Conservation (phyloP, 1,139 yeast genomes). For the Pichia sp. region DNA sequence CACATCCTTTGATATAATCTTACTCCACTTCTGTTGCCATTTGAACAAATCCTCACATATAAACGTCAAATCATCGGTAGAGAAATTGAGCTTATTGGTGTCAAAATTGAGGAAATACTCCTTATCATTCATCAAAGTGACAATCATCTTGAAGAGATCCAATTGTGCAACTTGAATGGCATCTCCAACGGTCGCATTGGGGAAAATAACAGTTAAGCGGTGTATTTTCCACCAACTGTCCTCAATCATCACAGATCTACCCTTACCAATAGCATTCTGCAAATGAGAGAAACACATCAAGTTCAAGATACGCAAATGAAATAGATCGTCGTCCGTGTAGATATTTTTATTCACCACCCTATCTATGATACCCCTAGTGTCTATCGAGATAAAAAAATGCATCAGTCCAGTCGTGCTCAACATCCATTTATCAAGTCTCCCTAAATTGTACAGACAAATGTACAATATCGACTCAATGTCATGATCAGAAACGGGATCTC, state of each 20-base stretch:
- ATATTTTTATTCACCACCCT: constrained; percentile 27
- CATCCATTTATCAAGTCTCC: constrained; percentile 42
- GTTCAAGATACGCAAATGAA: constrained; percentile 44
- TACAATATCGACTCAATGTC: constrained; percentile 50
- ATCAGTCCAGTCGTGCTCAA: constrained; percentile 42
- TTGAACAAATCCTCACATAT: constrained; percentile 25
- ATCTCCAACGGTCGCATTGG: constrained; percentile 41
- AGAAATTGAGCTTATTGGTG: too few species aligned
- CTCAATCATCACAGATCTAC: constrained; percentile 32
- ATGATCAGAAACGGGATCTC: constrained; percentile 39
- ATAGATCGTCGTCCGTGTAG: constrained; percentile 34
- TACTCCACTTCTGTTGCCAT: constrained; percentile 39
- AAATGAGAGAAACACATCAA: constrained; percentile 41
- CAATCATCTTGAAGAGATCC: constrained; percentile 30
- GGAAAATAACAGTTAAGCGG: constrained; percentile 35
- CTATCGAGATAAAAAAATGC: constrained; percentile 38
- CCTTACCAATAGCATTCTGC: constrained; percentile 40
- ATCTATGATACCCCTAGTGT: constrained; percentile 33
- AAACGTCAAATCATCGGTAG: constrained; percentile 12
- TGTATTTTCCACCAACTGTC: constrained; percentile 31
- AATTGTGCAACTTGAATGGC: constrained; percentile 41
- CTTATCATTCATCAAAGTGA: background rate
- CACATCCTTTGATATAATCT: constrained; percentile 36
- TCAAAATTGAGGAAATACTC: constrained; percentile 3
- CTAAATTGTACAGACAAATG: constrained; percentile 42